Percentiles rank a stretch among this genome's conserved stretches.
These are phyloP conservation scores for Zopfochytrium polystomum DNA, from an alignment of 371 early-diverging fungal genomes.

Conservation along the genomic window DNA sequence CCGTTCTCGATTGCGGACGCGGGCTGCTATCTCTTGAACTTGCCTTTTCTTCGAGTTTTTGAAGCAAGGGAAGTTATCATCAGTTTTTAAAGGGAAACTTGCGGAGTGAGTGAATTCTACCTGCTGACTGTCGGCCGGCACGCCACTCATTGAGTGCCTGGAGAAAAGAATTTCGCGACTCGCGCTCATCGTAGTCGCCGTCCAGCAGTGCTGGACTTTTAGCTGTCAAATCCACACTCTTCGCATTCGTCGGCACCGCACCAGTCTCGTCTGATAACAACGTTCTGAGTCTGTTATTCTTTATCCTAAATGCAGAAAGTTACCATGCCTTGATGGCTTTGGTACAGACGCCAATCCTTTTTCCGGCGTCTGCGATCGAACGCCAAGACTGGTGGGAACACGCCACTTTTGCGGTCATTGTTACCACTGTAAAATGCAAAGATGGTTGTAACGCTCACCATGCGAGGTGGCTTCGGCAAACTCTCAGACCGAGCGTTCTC, in stretches of 20 bases:
- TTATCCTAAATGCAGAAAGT: background rate
- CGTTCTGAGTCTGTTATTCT: background rate
- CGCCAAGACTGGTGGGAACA: background rate
- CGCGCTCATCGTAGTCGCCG: background rate
- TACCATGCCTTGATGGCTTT: background rate
- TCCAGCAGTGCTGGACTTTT: background rate
- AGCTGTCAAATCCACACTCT: background rate
- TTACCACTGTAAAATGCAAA: background rate
- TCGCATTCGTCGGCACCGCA: background rate
- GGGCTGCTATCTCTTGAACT: background rate
- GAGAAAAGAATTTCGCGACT: background rate
- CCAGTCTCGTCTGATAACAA: background rate
- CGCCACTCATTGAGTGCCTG: background rate
- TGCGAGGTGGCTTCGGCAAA: background rate
- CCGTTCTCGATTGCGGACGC: too few species aligned
- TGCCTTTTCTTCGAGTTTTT: background rate
- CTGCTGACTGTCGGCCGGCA: background rate
- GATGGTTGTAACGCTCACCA: background rate
- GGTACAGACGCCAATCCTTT: background rate
- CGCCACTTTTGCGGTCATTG: background rate
- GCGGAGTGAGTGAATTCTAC: background rate
- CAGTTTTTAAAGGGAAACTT: background rate
- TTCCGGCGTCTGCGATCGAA: background rate
- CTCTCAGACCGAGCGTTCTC: background rate
- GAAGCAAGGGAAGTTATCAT: background rate